These are phyloP conservation scores for Casuarina equisetifolia DNA, from an alignment of 306 rosid species.

Conservation along the genomic window DNA sequence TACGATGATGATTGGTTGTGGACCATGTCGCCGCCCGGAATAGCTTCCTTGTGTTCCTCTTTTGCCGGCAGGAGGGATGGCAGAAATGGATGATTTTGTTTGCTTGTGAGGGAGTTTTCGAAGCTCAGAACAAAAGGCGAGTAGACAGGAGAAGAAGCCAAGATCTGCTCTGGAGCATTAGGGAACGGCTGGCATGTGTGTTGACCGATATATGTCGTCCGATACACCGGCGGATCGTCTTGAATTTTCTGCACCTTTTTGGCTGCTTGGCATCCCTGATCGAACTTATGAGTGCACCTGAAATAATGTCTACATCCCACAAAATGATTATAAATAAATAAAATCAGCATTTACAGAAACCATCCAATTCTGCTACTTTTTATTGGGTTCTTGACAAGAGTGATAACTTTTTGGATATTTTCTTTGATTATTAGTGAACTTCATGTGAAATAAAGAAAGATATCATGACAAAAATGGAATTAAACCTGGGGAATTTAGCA, in stretches of 20 bases:
- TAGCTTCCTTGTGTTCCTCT: slow-evolving; percentile 2
- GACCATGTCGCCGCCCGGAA: not conserved
- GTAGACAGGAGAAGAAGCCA: slow-evolving; percentile 13
- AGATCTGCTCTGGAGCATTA: slow-evolving; percentile 28
- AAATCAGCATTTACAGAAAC: too few species aligned
- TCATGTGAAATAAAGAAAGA: too few species aligned
- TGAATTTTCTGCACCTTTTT: slow-evolving; percentile 46
- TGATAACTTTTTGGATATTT: too few species aligned
- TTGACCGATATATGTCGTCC: slow-evolving; percentile 32
- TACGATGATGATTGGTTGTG: slow-evolving; percentile 25
- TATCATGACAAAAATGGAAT: too few species aligned
- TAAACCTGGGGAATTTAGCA: slow-evolving; percentile 46
- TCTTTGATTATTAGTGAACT: too few species aligned
- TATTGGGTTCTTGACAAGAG: too few species aligned
- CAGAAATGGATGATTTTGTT: slow-evolving; percentile 20
- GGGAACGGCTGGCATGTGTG: slow-evolving; percentile 35
- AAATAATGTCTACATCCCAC: slow-evolving; percentile 33
- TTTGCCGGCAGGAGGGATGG: slow-evolving; percentile 3
- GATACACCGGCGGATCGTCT: slow-evolving; percentile 25
- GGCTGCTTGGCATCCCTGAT: slow-evolving; percentile 45
- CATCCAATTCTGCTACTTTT: too few species aligned
- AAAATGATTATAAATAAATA: not conserved
- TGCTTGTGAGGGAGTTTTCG: not conserved
- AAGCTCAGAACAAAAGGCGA: slow-evolving; percentile 14
- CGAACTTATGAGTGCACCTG: slow-evolving; percentile 46